Evolutionary conservation across 192 early-diverging fungal species (phyloP).

Genomic region (Coemansia biformis): DNA sequence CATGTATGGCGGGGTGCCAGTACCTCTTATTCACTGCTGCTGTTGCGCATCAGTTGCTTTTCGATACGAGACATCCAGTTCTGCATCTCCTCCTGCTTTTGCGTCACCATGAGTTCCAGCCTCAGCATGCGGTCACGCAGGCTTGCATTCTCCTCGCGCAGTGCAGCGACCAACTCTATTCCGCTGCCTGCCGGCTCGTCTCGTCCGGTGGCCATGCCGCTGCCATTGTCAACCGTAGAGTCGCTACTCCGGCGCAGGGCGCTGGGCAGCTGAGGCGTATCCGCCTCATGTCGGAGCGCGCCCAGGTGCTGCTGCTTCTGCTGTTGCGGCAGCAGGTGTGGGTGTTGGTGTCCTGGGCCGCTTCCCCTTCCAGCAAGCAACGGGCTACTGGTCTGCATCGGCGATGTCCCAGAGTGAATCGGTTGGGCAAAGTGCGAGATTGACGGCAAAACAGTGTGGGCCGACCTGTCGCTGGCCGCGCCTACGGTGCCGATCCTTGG

Average conservation of each 20-base stretch:
- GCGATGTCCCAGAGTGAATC: slow-evolving; percentile 1
- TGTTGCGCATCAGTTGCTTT: slow-evolving; percentile 15
- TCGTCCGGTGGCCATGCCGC: slow-evolving; percentile 17
- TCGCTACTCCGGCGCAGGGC: slow-evolving; percentile 22
- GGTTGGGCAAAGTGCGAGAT: slow-evolving; percentile 29
- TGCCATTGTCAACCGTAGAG: slow-evolving; percentile 16
- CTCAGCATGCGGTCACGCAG: slow-evolving; percentile 26
- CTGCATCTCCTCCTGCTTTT: slow-evolving; percentile 41
- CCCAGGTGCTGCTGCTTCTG: not conserved
- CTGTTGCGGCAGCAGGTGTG: slow-evolving; percentile 8
- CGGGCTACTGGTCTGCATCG: no score
- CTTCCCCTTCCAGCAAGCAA: no score
- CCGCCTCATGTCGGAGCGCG: slow-evolving; percentile 3
- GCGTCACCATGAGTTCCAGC: slow-evolving; percentile 34
- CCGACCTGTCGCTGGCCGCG: not conserved
- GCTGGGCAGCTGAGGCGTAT: slow-evolving; percentile 4
- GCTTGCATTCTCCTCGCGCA: slow-evolving; percentile 38
- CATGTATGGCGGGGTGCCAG: not conserved
- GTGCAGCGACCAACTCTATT: slow-evolving; percentile 16
- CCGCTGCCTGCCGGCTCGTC: slow-evolving; percentile 24
- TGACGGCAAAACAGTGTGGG: slow-evolving; percentile 8
- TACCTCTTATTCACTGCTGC: not conserved
- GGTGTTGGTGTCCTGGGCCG: slow-evolving; percentile 3
- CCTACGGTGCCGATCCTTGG: slow-evolving; percentile 7
- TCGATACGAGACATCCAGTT: slow-evolving; percentile 44